Base-by-base conservation (phyloP, 2,329 filamentous ascomycete genomes). In the Trichothecium sympodiale region DNA sequence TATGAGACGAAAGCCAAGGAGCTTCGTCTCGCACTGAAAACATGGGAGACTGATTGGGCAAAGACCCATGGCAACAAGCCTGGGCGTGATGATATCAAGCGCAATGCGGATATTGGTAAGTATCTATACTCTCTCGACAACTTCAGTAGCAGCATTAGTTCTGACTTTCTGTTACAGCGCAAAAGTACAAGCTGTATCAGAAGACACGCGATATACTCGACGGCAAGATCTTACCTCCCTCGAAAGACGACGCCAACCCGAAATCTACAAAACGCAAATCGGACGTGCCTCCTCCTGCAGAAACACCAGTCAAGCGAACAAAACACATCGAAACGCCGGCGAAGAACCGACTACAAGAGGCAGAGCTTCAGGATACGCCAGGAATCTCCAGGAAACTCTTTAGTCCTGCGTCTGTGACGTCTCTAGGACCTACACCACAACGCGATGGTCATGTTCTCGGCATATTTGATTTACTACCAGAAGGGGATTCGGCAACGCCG, bases 181-280 rank as follows among this genome's bases (percentile, higher is more conserved):
- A 65, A 32, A 87, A 86, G 51, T 89, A 89, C 57, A 85, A 82
- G 52, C 70, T 82, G 42, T 88, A 87, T 57, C 77, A 79, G 53
- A 77, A 69, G 44, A 53, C 80, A 35, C 71, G 79, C 43, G 69
- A 76, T 46, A 64, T 74, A 31, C 59, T 77, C 39, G 55, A 67
- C 2, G 72, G 74, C 38, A 78, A 75, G 49, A 43, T 62, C 34
- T 54, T 56, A 8, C 57, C 59, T 3, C 54, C 62, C 3, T 51
- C 60, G 14, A 57, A 65, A 45, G 46, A 57, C 38, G 46, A 46
- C 38, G 43, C 57, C 12, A 47, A 50, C 13, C 34, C 49, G 13
- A 38, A 38, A 29, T 18, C 43, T 6, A 53, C 46, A 38, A 71
- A 71, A 47, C 65, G 64, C 36, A 62, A 58, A 26, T 43, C 61